Base-by-base conservation (phyloP, 176 grass and related monocot species). In the Chloris gayana region DNA sequence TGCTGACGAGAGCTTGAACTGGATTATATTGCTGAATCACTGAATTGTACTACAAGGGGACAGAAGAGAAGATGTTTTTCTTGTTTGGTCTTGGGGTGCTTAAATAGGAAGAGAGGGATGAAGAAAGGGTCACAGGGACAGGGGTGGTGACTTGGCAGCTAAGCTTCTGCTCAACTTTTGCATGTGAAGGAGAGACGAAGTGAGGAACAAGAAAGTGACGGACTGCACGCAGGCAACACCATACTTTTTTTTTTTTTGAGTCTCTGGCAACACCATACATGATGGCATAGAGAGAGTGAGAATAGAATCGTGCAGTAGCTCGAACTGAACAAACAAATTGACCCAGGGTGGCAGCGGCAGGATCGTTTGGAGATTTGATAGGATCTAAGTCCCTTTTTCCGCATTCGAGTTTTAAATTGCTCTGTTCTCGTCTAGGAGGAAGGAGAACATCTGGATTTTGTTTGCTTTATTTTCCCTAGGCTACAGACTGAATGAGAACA, bases 351-450 rank as follows among this genome's bases (percentile, higher is more conserved):
- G n/a, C 69, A 49, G 45, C 56, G 14, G 51, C n/a, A 33, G 49
- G 45, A 79, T 79, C 71, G 47, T 42, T 80, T 3, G n/a, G n/a
- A n/a, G 10, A 84, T 70, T n/a, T n/a, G n/a, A 13, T 54, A 85
- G 77, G 22, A 89, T 89, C 82, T 65, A 80, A 72, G 14, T 56
- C 2, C 33, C 11, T 44, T 75, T 84, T 54, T 54, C 50, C 18
- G 30, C 22, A 9, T 7, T 12, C 6, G 5, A 15, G 17, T 70
- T 53, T 29, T 56, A 27, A 61, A 25, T 42, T 24, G 25, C 2
- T 12, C 10, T 80, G 67, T 25, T 77, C 54, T 41, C 19, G 54
- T 82, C 58, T 72, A 25, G 33, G 39, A 69, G 62, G 44, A 65
- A 64, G 9, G 31, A 25, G 79, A 64, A 42, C 70, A 82, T 79